phyloP scores from a whole-genome alignment of 2,329 filamentous ascomycete species.

The Zasmidium citrigriseum region DNA sequence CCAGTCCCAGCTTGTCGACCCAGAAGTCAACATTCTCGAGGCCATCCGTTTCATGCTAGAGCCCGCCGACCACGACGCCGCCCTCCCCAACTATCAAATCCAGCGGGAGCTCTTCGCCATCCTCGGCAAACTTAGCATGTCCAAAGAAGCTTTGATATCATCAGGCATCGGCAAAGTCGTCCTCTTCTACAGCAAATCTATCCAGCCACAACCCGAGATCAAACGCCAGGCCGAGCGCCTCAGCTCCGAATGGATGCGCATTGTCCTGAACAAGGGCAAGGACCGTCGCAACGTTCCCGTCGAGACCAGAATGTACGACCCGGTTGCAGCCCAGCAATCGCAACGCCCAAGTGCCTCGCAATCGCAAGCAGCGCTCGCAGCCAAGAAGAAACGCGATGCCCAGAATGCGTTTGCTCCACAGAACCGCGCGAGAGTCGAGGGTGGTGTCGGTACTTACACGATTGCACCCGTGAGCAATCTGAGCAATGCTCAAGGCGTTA shows the following conservation, averaged over 20 bases:
- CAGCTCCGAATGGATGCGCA: conserved; percentile 93
- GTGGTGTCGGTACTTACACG: conserved; percentile 61
- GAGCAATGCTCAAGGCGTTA: conserved; percentile 32
- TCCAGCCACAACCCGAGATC: conserved; percentile 81
- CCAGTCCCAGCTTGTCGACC: conserved; percentile 82
- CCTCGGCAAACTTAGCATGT: conserved; percentile 77
- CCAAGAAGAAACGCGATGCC: conserved; percentile 53
- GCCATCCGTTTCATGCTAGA: conserved; percentile 97
- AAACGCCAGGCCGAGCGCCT: conserved; percentile 91
- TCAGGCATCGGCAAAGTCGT: conserved; percentile 96
- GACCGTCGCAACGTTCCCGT: conserved; percentile 88
- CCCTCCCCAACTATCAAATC: conserved; percentile 93
- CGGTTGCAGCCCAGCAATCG: conserved; percentile 38
- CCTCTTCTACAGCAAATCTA: conserved; percentile 95
- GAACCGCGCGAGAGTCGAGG: conserved; percentile 62
- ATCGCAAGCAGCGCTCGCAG: conserved; percentile 41
- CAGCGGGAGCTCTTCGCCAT: conserved; percentile 90
- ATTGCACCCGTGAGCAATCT: conserved; percentile 62
- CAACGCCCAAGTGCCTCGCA: conserved; percentile 29
- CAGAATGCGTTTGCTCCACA: conserved; percentile 55
- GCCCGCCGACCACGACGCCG: conserved; percentile 82
- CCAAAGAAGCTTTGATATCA: conserved; percentile 85
- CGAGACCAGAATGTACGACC: conserved; percentile 61
- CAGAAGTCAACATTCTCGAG: conserved; percentile 91
- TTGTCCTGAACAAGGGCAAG: conserved; percentile 81